Evolutionary conservation across 495 filamentous ascomycete genomes (phyloP).

Genomic region (Xylona heveae): DNA sequence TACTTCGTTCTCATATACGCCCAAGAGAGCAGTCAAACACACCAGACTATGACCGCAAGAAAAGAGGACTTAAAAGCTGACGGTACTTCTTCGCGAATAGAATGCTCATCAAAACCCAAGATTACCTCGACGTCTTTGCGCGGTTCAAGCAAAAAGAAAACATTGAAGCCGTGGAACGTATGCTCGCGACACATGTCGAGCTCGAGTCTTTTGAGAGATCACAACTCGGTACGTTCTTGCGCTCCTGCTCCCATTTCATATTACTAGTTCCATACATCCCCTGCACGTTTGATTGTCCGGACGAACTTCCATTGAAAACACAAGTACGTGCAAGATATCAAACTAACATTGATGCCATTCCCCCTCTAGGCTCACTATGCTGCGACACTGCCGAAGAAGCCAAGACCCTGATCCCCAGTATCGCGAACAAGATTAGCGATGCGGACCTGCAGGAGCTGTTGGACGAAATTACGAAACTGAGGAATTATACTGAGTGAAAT

Average conservation of each 20-base stretch:
- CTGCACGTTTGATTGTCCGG: too few relatives aligned
- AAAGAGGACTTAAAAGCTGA: too few relatives aligned
- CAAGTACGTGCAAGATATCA: slow-evolving; percentile 3
- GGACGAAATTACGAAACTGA: slow-evolving; percentile 72
- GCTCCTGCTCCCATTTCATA: too few relatives aligned
- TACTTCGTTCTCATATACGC: too few relatives aligned
- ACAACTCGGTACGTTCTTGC: slow-evolving; percentile 51
- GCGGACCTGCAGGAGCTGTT: slow-evolving; percentile 69
- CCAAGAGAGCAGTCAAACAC: slow-evolving; percentile 2
- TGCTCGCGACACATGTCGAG: slow-evolving; percentile 54
- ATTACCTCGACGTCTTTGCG: slow-evolving; percentile 83
- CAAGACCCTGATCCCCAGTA: slow-evolving; percentile 82
- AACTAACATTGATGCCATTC: slow-evolving; percentile 6
- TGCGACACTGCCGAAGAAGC: slow-evolving; percentile 87
- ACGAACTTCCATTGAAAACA: background rate
- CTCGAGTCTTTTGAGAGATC: slow-evolving; percentile 81
- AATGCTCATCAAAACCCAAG: slow-evolving; percentile 58
- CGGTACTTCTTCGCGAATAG: slow-evolving; percentile 14
- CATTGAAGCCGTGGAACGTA: slow-evolving; percentile 72
- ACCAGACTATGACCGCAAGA: slow-evolving; percentile 2
- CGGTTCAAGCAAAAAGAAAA: slow-evolving; percentile 89
- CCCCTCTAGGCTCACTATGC: slow-evolving; percentile 52
- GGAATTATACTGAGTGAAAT: slow-evolving; percentile 31
- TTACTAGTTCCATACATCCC: too few relatives aligned
- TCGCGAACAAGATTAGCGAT: slow-evolving; percentile 73